Conservation (phyloP, 805 yeast species). For the Saccharomycopsis microspora region DNA sequence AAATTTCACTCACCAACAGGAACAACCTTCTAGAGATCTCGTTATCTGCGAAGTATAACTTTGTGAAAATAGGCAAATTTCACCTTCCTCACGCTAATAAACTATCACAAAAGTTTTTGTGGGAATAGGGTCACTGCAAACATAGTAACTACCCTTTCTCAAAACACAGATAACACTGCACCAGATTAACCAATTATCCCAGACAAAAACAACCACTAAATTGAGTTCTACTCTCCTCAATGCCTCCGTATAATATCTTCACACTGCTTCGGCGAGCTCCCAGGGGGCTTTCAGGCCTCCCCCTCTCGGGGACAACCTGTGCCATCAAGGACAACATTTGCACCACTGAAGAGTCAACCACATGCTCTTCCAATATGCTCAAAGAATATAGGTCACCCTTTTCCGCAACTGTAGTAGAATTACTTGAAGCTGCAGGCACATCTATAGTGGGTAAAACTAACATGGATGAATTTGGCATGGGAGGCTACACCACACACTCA, state of each 20-base stretch:
- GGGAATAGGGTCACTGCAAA: too few species aligned
- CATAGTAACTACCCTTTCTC: too few species aligned
- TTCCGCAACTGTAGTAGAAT: slow-evolving; percentile 59
- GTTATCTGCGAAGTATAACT: too few species aligned
- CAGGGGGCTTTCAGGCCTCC: not conserved
- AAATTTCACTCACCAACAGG: too few species aligned
- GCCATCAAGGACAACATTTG: slow-evolving; percentile 77
- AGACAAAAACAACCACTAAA: too few species aligned
- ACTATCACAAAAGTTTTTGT: too few species aligned
- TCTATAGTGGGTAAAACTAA: slow-evolving; percentile 65
- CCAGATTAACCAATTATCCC: too few species aligned
- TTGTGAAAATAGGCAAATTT: too few species aligned
- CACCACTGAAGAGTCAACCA: slow-evolving; percentile 54
- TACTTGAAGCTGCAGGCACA: slow-evolving; percentile 43
- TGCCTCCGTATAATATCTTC: slow-evolving; percentile 28
- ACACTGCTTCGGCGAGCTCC: slow-evolving; percentile 25
- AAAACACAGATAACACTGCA: too few species aligned
- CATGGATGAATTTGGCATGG: slow-evolving; percentile 98
- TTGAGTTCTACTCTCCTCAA: not conserved
- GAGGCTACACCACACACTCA: slow-evolving; percentile 54
- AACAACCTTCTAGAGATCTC: too few species aligned
- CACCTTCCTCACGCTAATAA: too few species aligned
- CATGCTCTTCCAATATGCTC: slow-evolving; percentile 67
- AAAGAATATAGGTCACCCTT: slow-evolving; percentile 59
- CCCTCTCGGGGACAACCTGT: slow-evolving; percentile 24